Base-by-base conservation (phyloP, 2,329 filamentous ascomycete species). In the Cladosporium sp. region DNA sequence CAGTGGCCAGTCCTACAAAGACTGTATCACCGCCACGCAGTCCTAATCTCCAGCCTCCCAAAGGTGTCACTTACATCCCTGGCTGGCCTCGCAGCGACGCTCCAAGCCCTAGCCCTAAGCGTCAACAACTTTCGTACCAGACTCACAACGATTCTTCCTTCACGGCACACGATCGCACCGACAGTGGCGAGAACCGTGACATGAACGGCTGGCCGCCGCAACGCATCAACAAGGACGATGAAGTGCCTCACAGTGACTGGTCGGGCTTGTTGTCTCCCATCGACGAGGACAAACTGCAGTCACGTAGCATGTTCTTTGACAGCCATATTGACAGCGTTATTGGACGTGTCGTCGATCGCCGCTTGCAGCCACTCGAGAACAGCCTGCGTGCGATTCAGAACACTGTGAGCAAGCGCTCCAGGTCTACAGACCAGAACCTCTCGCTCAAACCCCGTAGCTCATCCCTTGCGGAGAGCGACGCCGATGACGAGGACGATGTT, bases 241-340 rank as follows among this genome's bases (percentile, higher is more conserved):
- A 84, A 61, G 78, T 87, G 15, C 86, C 88, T 22, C 83, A 86
- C 60, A 97, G 92, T 70, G 93, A 97, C 72, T 99, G 94, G 94
- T 92, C 96, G 69, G 88, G 88, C 69, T 85, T 88, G 49, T 87
- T 97, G 62, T 88, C 88, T 9, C 89, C 90, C 17, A 87, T 88
- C 36, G 90, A 95, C 68, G 90, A 95, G 60, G 84, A 86, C 52
- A 96, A 96, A 74, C 79, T 97, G 58, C 85, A 89, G 64, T 86
- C 87, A 55, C 86, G 92, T 50, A 90, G 89, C 63, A 84, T 85
- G 49, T 97, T 96, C 81, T 97, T 97, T 68, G 92, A 97, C 69
- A 88, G 85, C 49, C 92, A 90, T 69, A 90, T 99, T 63, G 92
- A 96, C 70, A 86, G 91, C 52, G 76, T 97, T 63, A 89, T 99